Conservation (phyloP, 805 yeast genomes). For the Wickerhamiella nectarea region DNA sequence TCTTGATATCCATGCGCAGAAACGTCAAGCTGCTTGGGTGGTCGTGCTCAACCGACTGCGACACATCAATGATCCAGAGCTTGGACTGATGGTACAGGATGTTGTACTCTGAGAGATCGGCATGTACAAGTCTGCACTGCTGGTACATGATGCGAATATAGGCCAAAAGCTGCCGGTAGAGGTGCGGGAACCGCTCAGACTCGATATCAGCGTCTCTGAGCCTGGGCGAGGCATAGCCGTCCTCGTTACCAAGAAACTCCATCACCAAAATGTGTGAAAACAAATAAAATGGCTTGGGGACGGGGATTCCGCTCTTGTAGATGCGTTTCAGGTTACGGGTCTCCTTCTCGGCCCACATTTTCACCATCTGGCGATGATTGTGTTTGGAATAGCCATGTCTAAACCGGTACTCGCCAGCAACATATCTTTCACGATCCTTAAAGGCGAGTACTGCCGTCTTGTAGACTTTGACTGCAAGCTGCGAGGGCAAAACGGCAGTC, state of each 20-base stretch:
- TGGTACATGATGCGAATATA: constrained; percentile 82
- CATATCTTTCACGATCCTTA: constrained; percentile 91
- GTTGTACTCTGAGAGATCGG: constrained; percentile 92
- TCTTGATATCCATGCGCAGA: constrained; percentile 92
- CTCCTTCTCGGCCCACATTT: constrained; percentile 97
- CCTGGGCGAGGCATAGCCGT: constrained; percentile 85
- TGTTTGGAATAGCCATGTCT: constrained; percentile 71
- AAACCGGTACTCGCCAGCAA: constrained; percentile 89
- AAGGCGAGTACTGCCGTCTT: constrained; percentile 95
- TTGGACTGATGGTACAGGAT: constrained; percentile 63
- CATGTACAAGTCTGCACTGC: constrained; percentile 83
- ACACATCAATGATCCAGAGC: constrained; percentile 84
- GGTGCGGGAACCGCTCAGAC: constrained; percentile 42
- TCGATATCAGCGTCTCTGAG: constrained; percentile 69
- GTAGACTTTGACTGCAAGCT: constrained; percentile 85
- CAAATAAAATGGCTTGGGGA: constrained; percentile 83
- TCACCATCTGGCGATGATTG: constrained; percentile 94
- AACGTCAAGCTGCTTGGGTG: constrained; percentile 96
- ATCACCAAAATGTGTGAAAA: constrained; percentile 84
- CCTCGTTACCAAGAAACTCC: constrained; percentile 70
- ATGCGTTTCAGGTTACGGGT: constrained; percentile 82
- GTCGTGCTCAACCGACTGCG: constrained; percentile 95
- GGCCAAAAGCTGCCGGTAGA: constrained; percentile 65
- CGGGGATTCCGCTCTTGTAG: constrained; percentile 66
- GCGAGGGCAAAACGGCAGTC: neutral